phyloP scores from a whole-genome alignment of 2,329 filamentous ascomycete species.

The Grosmannia serpens region DNA sequence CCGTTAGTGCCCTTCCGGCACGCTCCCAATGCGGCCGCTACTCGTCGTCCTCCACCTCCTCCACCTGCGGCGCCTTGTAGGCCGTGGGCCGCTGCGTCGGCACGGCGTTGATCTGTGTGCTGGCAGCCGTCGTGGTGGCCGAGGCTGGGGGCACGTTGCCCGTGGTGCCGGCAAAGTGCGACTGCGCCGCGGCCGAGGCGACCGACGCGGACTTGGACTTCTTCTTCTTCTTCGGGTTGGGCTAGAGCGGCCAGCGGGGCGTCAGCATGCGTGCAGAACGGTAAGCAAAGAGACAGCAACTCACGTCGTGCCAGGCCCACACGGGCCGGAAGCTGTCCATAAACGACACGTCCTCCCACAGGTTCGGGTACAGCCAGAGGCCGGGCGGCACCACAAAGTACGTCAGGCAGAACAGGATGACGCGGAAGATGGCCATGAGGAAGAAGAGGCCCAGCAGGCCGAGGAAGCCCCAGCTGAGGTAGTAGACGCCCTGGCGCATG shows the following conservation, averaged over 20 bases:
- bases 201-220: slow-evolving; percentile 27
- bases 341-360: slow-evolving; percentile 98
- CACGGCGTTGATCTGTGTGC: slow-evolving; percentile 38
- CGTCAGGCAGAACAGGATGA: slow-evolving; percentile 88
- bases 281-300: slow-evolving; percentile 16
- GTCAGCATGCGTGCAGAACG: slow-evolving; percentile 2
- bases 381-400: slow-evolving; percentile 77
- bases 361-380: slow-evolving; percentile 95
- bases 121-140: slow-evolving; percentile 45
- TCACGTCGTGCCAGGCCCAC: slow-evolving; percentile 97
- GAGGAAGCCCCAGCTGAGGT: slow-evolving; percentile 87
- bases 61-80: slow-evolving; percentile 31
- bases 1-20: background rate
- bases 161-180: slow-evolving; percentile 38
- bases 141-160: slow-evolving; percentile 40
- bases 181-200: slow-evolving; percentile 24
- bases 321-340: slow-evolving; percentile 92
- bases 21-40: background rate
- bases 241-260: slow-evolving; percentile 7
- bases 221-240: slow-evolving; percentile 46
- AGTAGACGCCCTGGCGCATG: slow-evolving; percentile 90
- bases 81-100: slow-evolving; percentile 24
- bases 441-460: slow-evolving; percentile 89
- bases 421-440: slow-evolving; percentile 89
- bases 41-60: slow-evolving; percentile 25